phyloP scores from a whole-genome alignment of 352 stramenopile genomes.

The Pythium phragmitis region DNA sequence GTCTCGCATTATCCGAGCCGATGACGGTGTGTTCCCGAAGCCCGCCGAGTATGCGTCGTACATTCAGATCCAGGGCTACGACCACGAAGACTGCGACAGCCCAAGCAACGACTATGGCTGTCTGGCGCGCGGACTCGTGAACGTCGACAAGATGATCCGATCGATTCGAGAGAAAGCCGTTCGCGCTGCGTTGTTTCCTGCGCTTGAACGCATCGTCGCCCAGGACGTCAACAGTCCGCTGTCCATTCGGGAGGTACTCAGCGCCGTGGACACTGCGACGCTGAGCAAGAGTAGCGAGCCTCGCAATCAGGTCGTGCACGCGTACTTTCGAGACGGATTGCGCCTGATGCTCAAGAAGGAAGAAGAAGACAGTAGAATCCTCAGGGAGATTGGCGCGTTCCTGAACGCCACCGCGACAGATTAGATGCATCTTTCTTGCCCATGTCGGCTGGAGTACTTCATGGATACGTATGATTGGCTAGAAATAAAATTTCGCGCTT shows the following conservation, averaged over 20 bases:
- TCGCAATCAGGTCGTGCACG: constrained; percentile 34
- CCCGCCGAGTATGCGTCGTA: constrained; percentile 50
- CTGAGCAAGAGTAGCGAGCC: constrained; percentile 17
- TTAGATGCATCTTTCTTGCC: neutral
- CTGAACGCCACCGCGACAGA: constrained; percentile 27
- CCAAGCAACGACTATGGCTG: constrained; percentile 56
- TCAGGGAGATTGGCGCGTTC: constrained; percentile 31
- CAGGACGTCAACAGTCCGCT: constrained; percentile 54
- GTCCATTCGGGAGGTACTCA: constrained; percentile 38
- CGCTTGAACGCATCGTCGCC: constrained; percentile 49
- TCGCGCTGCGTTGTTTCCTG: constrained; percentile 40
- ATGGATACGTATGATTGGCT: constrained; percentile 19
- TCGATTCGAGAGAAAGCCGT: constrained; percentile 40
- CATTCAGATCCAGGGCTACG: constrained; percentile 39
- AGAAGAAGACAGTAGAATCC: constrained; percentile 41
- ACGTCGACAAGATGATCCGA: constrained; percentile 46
- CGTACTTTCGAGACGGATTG: constrained; percentile 37
- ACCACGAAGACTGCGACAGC: constrained; percentile 44
- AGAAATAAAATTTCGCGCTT: neutral
- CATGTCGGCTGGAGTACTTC: neutral
- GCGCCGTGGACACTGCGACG: constrained; percentile 30
- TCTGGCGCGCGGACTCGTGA: constrained; percentile 47
- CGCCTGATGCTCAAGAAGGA: constrained; percentile 29
- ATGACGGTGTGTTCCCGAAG: constrained; percentile 52
- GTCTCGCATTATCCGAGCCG: constrained; percentile 39